These are phyloP conservation scores for Bathelium albidoporum DNA, from an alignment of 495 filamentous ascomycete genomes.

Conservation along the genomic window DNA sequence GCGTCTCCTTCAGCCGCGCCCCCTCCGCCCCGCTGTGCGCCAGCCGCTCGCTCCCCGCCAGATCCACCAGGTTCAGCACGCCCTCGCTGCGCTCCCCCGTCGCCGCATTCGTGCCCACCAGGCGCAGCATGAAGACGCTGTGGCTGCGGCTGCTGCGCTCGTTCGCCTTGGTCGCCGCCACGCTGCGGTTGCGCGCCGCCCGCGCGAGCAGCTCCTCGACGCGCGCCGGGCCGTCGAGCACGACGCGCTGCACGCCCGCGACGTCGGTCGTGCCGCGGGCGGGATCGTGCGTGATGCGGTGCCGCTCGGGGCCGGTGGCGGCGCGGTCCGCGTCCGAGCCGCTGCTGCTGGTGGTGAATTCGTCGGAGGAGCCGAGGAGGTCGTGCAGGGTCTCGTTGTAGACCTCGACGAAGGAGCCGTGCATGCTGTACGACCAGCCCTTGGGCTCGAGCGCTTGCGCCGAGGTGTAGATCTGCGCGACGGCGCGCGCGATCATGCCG, in stretches of 20 bases:
- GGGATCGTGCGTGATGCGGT: conserved; percentile 84
- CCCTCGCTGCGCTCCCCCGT: conserved; percentile 82
- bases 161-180: conserved; percentile 93
- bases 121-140: conserved; percentile 89
- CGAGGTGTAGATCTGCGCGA: conserved; percentile 84
- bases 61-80: conserved; percentile 89
- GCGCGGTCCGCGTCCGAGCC: too few relatives aligned
- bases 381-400: conserved; percentile 98
- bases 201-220: conserved; percentile 69
- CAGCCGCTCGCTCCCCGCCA: conserved; percentile 86
- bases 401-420: conserved; percentile 94
- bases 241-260: conserved; percentile 69
- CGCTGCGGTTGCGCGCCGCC: conserved; percentile 74
- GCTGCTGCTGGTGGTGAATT: too few relatives aligned
- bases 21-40: conserved; percentile 76
- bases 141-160: conserved; percentile 88
- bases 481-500: conserved; percentile 92
- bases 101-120: conserved; percentile 68
- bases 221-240: conserved; percentile 63
- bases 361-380: conserved; percentile 65
- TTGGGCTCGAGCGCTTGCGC: conserved; percentile 73
- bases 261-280: conserved; percentile 72
- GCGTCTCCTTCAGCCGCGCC: conserved; percentile 82
- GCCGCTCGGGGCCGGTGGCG: conserved; percentile 68
- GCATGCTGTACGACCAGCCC: conserved; percentile 90